phyloP scores from a whole-genome alignment of 2,329 filamentous ascomycete genomes.

The Zymoseptoria ardabiliae region DNA sequence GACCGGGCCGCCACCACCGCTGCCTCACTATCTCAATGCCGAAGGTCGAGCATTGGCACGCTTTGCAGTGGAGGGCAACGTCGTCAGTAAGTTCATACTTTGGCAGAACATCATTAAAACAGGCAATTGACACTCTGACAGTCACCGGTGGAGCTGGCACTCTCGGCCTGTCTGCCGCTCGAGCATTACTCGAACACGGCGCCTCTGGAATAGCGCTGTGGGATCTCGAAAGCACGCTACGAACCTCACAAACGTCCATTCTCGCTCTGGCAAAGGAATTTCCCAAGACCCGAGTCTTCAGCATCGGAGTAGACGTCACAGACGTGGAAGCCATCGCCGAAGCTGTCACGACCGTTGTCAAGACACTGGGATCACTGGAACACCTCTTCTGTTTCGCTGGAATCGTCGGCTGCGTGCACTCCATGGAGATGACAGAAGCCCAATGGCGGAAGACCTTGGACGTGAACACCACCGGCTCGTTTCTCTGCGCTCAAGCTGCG shows the following conservation, averaged over 20 bases:
- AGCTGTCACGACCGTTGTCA: slow-evolving; percentile 36
- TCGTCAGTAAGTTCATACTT: slow-evolving; percentile 46
- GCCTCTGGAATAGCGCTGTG: slow-evolving; percentile 52
- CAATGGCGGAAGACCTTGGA: slow-evolving; percentile 60
- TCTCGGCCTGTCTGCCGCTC: slow-evolving; percentile 50
- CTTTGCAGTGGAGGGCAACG: slow-evolving; percentile 48
- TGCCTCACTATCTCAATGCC: slow-evolving; percentile 36
- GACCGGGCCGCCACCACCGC: slow-evolving; percentile 39
- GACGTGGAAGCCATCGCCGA: slow-evolving; percentile 41
- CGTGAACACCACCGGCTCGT: slow-evolving; percentile 64
- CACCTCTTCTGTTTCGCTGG: slow-evolving; percentile 61
- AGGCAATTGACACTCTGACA: no score
- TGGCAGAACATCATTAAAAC: no score
- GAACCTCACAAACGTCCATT: slow-evolving; percentile 37
- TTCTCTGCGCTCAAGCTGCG: slow-evolving; percentile 61
- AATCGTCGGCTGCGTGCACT: slow-evolving; percentile 56
- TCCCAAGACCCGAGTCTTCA: slow-evolving; percentile 45
- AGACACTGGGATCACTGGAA: slow-evolving; percentile 45
- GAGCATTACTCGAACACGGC: slow-evolving; percentile 63
- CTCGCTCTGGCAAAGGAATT: slow-evolving; percentile 46
- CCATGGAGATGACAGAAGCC: slow-evolving; percentile 50
- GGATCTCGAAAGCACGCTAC: slow-evolving; percentile 45
- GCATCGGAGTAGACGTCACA: slow-evolving; percentile 53
- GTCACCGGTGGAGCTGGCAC: slow-evolving; percentile 62
- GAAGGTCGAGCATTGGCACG: slow-evolving; percentile 40